Percentiles rank a stretch among this genome's conserved stretches.
Evolutionary conservation across 225 moss, liverwort and hornwort genomes (phyloP).

Genomic region (Thuidium tamariscinum): DNA sequence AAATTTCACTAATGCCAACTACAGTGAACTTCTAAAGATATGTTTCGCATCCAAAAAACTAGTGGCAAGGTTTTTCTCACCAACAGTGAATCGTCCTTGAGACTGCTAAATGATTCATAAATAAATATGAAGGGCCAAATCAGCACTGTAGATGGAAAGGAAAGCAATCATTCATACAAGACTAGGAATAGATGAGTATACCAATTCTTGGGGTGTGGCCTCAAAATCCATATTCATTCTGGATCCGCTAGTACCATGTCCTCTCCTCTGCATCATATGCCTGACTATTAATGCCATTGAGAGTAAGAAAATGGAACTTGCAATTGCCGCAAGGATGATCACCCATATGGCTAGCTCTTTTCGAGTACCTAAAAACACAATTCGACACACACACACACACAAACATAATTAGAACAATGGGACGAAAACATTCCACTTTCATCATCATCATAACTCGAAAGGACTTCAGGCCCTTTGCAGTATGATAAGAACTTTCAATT

Average conservation of each 20-base stretch:
- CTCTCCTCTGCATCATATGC: slow-evolving; percentile 13
- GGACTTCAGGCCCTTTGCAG: neutral
- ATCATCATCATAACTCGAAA: neutral
- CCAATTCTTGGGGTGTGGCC: slow-evolving; percentile 23
- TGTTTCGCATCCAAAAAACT: neutral
- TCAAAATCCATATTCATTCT: slow-evolving; percentile 30
- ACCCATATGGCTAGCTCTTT: slow-evolving; percentile 34
- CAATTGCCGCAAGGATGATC: slow-evolving; percentile 23
- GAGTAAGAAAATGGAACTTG: slow-evolving; percentile 25
- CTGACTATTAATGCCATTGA: neutral
- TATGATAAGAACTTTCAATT: neutral
- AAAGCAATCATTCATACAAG: neutral
- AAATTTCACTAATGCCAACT: neutral
- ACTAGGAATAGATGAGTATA: neutral
- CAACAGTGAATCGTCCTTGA: neutral
- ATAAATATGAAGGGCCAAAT: neutral
- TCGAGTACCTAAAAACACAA: neutral
- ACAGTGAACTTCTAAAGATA: neutral
- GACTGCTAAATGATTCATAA: neutral
- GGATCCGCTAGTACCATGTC: neutral
- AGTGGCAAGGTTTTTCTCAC: neutral
- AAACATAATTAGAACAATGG: neutral
- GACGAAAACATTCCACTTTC: neutral
- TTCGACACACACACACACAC: neutral
- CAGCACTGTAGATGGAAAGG: neutral